phyloP scores from a whole-genome alignment of 2,329 filamentous ascomycete genomes.

The Helminthosporium solani region DNA sequence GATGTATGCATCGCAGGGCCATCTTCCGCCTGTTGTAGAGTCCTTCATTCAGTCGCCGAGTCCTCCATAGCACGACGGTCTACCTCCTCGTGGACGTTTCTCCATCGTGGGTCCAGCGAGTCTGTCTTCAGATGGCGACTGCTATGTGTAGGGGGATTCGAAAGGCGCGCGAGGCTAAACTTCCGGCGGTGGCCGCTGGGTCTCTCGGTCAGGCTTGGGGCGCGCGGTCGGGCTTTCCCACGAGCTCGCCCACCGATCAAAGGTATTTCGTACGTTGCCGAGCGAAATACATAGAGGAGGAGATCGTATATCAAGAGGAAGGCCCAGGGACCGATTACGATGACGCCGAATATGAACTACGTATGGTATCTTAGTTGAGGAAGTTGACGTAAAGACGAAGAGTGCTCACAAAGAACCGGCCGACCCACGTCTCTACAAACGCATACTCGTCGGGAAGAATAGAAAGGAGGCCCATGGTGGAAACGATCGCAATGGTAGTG shows the following conservation, averaged over 20 bases:
- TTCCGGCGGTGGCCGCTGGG: constrained; percentile 52
- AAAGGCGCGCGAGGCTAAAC: constrained; percentile 44
- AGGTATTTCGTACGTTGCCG: constrained; percentile 59
- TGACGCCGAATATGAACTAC: constrained; percentile 60
- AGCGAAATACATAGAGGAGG: constrained; percentile 61
- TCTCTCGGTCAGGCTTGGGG: constrained; percentile 61
- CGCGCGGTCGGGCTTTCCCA: constrained; percentile 60
- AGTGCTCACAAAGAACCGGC: constrained; percentile 60
- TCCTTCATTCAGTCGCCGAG: not conserved
- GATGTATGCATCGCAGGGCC: not conserved
- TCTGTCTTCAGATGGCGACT: constrained; percentile 21
- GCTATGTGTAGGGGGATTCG: constrained; percentile 16
- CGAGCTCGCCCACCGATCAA: constrained; percentile 61
- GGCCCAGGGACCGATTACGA: constrained; percentile 63
- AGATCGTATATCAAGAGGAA: constrained; percentile 64
- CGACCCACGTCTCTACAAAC: constrained; percentile 62
- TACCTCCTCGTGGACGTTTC: constrained; percentile 24
- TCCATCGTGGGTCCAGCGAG: constrained; percentile 28
- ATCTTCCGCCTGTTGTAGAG: too few relatives aligned
- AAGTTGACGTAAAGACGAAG: not conserved
- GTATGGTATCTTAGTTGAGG: constrained; percentile 19
- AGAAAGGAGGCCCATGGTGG: constrained; percentile 63
- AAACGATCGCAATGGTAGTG: too few relatives aligned
- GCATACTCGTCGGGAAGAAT: constrained; percentile 61
- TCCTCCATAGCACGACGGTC: constrained; percentile 4